Conservation (phyloP, 2,329 filamentous ascomycete genomes). For the Dryadomyces quercus-mongolicae region DNA sequence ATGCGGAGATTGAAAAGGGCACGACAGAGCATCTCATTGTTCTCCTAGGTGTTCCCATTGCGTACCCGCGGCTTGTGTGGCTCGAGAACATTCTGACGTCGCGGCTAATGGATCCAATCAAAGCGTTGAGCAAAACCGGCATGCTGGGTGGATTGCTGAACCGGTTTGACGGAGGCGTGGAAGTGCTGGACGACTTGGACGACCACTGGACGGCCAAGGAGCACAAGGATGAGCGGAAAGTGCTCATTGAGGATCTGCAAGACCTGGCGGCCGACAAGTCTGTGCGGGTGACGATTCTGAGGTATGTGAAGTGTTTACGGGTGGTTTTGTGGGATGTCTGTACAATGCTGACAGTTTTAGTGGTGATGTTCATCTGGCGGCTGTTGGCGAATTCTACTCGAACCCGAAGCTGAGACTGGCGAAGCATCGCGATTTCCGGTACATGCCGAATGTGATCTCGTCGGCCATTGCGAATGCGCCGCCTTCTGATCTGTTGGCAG, state of each 20-base stretch:
- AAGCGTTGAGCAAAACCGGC: conserved; percentile 73
- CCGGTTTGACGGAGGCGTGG: conserved; percentile 81
- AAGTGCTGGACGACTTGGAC: conserved; percentile 83
- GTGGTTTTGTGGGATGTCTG: too few species aligned
- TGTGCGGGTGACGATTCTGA: conserved; percentile 79
- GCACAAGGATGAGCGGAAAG: conserved; percentile 81
- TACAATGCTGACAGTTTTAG: conserved; percentile 27
- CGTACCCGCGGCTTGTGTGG: conserved; percentile 67
- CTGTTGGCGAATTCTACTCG: conserved; percentile 89
- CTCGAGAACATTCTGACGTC: conserved; percentile 69
- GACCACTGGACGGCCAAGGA: conserved; percentile 97
- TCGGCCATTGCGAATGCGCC: conserved; percentile 92
- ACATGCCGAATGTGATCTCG: conserved; percentile 92
- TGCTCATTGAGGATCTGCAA: conserved; percentile 82
- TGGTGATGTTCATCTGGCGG: conserved; percentile 87
- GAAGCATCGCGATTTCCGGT: conserved; percentile 87
- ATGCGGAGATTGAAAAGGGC: conserved; percentile 69
- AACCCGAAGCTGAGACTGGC: conserved; percentile 67
- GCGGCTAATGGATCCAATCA: conserved; percentile 74
- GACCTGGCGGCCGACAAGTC: conserved; percentile 89
- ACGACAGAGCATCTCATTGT: conserved; percentile 86
- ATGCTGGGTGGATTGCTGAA: conserved; percentile 72
- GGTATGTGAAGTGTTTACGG: conserved; percentile 28
- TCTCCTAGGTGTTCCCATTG: conserved; percentile 70
- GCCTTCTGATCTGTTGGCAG: conserved; percentile 75